Conservation (phyloP, 1,139 yeast species). For the Pichia cactophila region DNA sequence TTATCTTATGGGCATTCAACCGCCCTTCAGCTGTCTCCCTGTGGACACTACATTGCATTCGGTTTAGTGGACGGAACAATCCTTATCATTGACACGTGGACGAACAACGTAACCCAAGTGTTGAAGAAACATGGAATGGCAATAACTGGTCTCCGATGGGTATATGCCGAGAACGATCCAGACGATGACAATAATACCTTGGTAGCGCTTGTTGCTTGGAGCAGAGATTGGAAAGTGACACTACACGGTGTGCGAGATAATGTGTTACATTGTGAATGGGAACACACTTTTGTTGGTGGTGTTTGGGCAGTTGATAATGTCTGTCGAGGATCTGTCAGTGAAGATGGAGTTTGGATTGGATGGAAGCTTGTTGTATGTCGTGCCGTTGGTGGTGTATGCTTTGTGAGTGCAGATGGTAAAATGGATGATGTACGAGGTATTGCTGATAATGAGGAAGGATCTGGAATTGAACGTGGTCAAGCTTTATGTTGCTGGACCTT, state of each 20-base stretch:
- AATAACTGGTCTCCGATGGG: slow-evolving; percentile 75
- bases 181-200: neutral
- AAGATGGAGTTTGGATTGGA: neutral
- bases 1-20: slow-evolving; percentile 68
- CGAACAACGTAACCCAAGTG: slow-evolving; percentile 49
- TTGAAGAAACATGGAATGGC: slow-evolving; percentile 63
- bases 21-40: slow-evolving; percentile 59
- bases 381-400: slow-evolving; percentile 47
- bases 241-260: slow-evolving; percentile 66
- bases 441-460: slow-evolving; percentile 17
- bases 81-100: slow-evolving; percentile 69
- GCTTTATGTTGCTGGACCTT: slow-evolving; percentile 29
- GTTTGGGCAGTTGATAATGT: slow-evolving; percentile 63
- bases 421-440: slow-evolving; percentile 1
- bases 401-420: slow-evolving; percentile 39
- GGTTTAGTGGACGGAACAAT: slow-evolving; percentile 79
- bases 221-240: slow-evolving; percentile 78
- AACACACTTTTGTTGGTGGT: slow-evolving; percentile 56
- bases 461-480: slow-evolving; percentile 16
- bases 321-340: slow-evolving; percentile 21
- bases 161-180: slow-evolving; percentile 46
- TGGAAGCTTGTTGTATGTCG: slow-evolving; percentile 39
- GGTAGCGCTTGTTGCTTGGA: slow-evolving; percentile 47
- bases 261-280: slow-evolving; percentile 31
- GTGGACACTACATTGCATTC: slow-evolving; percentile 84